Evolutionary conservation across 441 rosid species (phyloP), one percentile per base, ranked within the genome.

Genomic region (Populus hybrid): DNA sequence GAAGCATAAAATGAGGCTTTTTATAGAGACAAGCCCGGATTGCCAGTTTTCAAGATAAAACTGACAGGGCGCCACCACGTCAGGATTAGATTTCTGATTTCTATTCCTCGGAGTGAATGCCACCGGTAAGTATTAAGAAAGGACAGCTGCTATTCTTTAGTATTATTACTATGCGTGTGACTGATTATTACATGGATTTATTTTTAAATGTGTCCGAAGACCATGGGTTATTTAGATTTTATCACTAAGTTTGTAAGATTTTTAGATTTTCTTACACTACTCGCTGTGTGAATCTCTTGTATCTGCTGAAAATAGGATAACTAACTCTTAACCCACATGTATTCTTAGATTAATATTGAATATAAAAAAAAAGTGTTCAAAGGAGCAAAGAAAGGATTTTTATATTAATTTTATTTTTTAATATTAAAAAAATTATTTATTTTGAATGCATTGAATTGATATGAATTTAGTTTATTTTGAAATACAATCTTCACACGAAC

Each of bases 61-160:
- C 73, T 72, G 86, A 81, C 88, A 79, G 79, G 81, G 85, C 42
- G 73, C 67, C n/a, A 84, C 78, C 89, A 84, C 86, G 92, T 87
- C 96, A 84, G 78, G 64, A 64, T 77, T 76, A 79, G 75, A 74
- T 66, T 23, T 74, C 64, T 8, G 69, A 67, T 40, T 32, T 71
- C 42, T 68, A 20, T 18, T 20, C 70, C 36, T 26, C 8, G 21
- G 18, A 40, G 21, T n/a, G 8, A 61, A 66, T 59, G 77, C 71
- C 12, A 68, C 71, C 12, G 63, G 42, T 5, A 59, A 71, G 64
- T 9, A 5, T 57, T 21, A 9, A 10, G n/a, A 23, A 10, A 36
- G 21, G 20, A 46, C 4, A 11, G 50, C 50, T 10, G 11, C 50
- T 11, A 10, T 11, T 42, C 42, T 38, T 38, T 38, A 38, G 42